Evolutionary conservation across 139 green algal genomes (phyloP), one percentile per base, ranked within the genome.

Genomic region (Yamagishiella unicocca): DNA sequence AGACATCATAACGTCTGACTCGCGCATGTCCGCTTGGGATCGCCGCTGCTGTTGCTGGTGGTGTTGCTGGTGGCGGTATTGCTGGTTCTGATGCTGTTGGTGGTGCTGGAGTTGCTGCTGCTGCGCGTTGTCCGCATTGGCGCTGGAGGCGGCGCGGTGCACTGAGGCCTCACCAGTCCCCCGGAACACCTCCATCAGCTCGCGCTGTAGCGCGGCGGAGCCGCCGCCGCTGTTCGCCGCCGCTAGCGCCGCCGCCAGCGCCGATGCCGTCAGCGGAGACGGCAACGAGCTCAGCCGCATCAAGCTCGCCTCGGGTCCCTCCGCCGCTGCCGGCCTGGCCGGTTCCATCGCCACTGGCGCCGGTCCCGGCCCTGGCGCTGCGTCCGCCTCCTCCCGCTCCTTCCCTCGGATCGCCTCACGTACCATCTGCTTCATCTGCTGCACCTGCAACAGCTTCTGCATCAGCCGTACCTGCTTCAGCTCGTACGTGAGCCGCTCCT

Each of bases 401-500:
- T 72, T 71, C 12, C 40, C 29, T 0, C 61, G 78, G 62, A 86
- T 86, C 4, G 80, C 80, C 80, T 86, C 80, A 21, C 62, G 80
- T 33, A 86, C 80, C 80, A 77, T 77, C 24, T 74, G 55, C 80
- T 86, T 86, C 80, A 86, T 86, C 61, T 86, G 80, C 64, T 86
- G 62, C 25, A 86, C 80, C 7, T 86, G 80, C 62, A 86, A 35
- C 62, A 86, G 80, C 64, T 78, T 66, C 42, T 77, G 80, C 64
- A 86, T 77, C 61, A 86, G 43, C 43, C 80, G 61, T 53, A 86
- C 80, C 42, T 86, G 80, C 80, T 86, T 77, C 12, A 86, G 62
- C 38, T 86, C 80, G 22, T 76, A 86, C 64, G 77, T 54, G 27
- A 86, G 45, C 21, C 80, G 62, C 64, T 86, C 64, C 66, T 86